Conservation (phyloP, 2,329 filamentous ascomycete genomes). For the Conoideocrella luteorostrata region DNA sequence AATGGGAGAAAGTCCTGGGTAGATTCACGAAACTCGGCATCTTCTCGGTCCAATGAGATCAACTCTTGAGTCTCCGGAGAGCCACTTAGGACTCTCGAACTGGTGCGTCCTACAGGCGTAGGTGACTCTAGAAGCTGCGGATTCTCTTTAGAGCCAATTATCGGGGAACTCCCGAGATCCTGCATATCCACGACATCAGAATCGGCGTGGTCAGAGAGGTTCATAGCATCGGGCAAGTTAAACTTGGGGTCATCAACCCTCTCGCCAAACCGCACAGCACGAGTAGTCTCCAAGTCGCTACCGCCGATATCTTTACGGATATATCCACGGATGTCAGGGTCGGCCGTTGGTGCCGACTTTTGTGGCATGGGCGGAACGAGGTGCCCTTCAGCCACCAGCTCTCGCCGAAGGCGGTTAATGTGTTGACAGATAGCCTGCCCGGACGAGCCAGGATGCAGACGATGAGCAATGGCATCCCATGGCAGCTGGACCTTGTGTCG, state of each 20-base stretch:
- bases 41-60: too few species aligned
- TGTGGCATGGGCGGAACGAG: slow-evolving; percentile 31
- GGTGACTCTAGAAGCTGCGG: slow-evolving; percentile 10
- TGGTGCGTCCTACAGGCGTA: slow-evolving; percentile 8
- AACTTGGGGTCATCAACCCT: slow-evolving; percentile 24
- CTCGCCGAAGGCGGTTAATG: slow-evolving; percentile 26
- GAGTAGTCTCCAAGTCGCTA: slow-evolving; percentile 19
- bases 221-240: slow-evolving; percentile 18
- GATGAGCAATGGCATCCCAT: slow-evolving; percentile 34
- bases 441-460: slow-evolving; percentile 34
- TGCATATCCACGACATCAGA: slow-evolving; percentile 3
- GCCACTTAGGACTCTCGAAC: background rate
- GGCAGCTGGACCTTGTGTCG: slow-evolving; percentile 27
- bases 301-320: slow-evolving; percentile 20
- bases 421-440: slow-evolving; percentile 32
- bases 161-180: background rate
- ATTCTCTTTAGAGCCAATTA: slow-evolving; percentile 9
- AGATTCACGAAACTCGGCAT: too few species aligned
- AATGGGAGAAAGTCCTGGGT: too few species aligned
- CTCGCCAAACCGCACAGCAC: slow-evolving; percentile 27
- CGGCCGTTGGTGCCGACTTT: slow-evolving; percentile 16
- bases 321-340: slow-evolving; percentile 26
- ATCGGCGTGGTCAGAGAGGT: slow-evolving; percentile 9
- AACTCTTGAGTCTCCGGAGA: too few species aligned
- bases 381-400: slow-evolving; percentile 32